Percentiles rank a stretch among this genome's conserved stretches.
These are phyloP conservation scores for Lachancea meyersii DNA, from an alignment of 805 yeast species.

Conservation along the genomic window DNA sequence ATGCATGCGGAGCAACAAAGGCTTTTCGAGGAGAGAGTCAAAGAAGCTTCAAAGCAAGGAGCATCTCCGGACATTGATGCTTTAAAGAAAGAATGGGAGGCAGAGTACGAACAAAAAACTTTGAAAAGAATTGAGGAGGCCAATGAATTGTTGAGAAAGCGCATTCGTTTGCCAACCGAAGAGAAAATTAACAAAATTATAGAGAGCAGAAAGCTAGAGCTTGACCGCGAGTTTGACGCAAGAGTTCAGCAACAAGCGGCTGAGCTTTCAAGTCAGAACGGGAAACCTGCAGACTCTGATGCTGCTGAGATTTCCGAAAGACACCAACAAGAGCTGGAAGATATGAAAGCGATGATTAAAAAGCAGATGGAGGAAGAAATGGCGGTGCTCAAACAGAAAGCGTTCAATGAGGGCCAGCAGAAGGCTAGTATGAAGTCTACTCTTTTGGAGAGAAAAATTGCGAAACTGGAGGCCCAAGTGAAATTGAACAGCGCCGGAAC, in stretches of 20 bases:
- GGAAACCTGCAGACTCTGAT: background rate
- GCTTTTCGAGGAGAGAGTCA: slow-evolving; percentile 20
- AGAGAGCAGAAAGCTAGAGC: slow-evolving; percentile 34
- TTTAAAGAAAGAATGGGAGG: slow-evolving; percentile 34
- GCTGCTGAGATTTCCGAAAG: slow-evolving; percentile 9
- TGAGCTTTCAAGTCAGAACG: slow-evolving; percentile 3
- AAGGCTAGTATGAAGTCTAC: slow-evolving; percentile 30
- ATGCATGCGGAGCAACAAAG: slow-evolving; percentile 22
- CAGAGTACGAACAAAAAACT: slow-evolving; percentile 30
- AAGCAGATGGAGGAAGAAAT: slow-evolving; percentile 17
- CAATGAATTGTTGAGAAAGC: slow-evolving; percentile 42
- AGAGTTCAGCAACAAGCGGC: slow-evolving; percentile 15
- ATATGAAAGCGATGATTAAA: slow-evolving; percentile 18
- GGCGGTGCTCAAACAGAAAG: slow-evolving; percentile 20
- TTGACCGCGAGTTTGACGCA: slow-evolving; percentile 22
- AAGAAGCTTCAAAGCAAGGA: slow-evolving; percentile 18
- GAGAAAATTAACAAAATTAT: slow-evolving; percentile 53
- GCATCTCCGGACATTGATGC: slow-evolving; percentile 14
- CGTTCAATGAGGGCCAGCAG: slow-evolving; percentile 31
- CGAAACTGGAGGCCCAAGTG: slow-evolving; percentile 27
- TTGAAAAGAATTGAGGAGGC: slow-evolving; percentile 34
- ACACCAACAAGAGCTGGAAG: slow-evolving; percentile 19
- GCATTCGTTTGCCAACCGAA: slow-evolving; percentile 43
- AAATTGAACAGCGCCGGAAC: slow-evolving; percentile 17
- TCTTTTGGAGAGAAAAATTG: slow-evolving; percentile 25